phyloP scores from a whole-genome alignment of 2,329 filamentous ascomycete genomes.

The Cylindrodendrum hubeiense region DNA sequence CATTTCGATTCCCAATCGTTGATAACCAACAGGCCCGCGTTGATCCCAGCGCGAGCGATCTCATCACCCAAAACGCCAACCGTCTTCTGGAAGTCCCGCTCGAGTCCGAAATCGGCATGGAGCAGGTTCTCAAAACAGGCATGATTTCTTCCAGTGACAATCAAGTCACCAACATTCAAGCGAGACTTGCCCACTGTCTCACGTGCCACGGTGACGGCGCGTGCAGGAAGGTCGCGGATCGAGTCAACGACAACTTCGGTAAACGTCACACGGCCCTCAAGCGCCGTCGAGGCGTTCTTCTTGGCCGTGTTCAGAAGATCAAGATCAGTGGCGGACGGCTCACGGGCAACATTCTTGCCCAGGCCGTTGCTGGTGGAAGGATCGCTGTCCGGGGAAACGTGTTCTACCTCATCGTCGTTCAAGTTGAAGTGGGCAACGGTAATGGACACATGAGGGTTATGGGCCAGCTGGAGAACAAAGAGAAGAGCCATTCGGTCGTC shows the following conservation, averaged over 20 bases:
- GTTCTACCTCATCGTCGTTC: conserved; percentile 34
- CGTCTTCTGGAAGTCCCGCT: conserved; percentile 42
- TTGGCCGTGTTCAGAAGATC: conserved; percentile 45
- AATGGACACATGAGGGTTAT: conserved; percentile 82
- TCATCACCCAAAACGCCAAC: conserved; percentile 44
- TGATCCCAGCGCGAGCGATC: conserved; percentile 42
- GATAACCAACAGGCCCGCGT: conserved; percentile 47
- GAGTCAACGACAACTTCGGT: conserved; percentile 40
- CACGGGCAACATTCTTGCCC: conserved; percentile 17
- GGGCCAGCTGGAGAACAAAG: conserved; percentile 86
- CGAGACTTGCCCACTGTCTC: conserved; percentile 39
- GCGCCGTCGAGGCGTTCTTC: conserved; percentile 29
- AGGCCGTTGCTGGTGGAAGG: conserved; percentile 25
- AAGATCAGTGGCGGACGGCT: conserved; percentile 40
- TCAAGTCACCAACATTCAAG: conserved; percentile 42
- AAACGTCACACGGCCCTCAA: conserved; percentile 39
- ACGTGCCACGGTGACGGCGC: conserved; percentile 34
- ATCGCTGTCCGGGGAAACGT: conserved; percentile 4
- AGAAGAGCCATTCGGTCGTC: conserved; percentile 86
- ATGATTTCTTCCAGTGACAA: conserved; percentile 43
- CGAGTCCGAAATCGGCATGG: conserved; percentile 37
- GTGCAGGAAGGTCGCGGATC: conserved; percentile 42
- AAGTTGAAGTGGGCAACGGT: conserved; percentile 71
- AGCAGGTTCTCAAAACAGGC: conserved; percentile 27
- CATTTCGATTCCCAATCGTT: conserved; percentile 31